phyloP scores from a whole-genome alignment of 306 rosid genomes.

The Cicer chorassanicum region DNA sequence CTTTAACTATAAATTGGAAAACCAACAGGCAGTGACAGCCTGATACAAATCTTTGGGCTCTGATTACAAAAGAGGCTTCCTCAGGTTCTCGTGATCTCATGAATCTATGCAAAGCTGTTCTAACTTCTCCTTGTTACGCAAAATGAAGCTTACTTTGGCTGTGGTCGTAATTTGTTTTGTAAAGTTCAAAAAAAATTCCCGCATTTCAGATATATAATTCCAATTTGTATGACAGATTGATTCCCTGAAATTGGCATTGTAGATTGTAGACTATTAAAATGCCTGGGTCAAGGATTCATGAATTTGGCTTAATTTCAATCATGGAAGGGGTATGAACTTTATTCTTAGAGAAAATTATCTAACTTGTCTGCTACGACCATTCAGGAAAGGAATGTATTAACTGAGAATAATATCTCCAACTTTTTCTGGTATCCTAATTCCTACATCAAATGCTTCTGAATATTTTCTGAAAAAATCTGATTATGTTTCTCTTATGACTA shows the following conservation, averaged over 20 bases:
- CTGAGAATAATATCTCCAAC: background rate
- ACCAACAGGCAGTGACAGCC: constrained; percentile 8
- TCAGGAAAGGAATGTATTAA: constrained; percentile 33
- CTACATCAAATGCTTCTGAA: constrained; percentile 32
- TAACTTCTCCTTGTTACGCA: constrained; percentile 33
- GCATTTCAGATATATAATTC: constrained; percentile 35
- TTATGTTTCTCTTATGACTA: constrained; percentile 13
- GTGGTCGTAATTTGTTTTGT: background rate
- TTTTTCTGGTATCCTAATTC: constrained; percentile 25
- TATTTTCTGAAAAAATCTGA: constrained; percentile 25
- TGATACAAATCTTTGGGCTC: constrained; percentile 16
- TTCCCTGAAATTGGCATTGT: constrained; percentile 35
- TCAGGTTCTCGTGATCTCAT: background rate
- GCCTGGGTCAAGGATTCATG: constrained; percentile 34
- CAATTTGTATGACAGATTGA: constrained; percentile 12
- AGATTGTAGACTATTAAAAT: constrained; percentile 24
- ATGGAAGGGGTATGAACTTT: constrained; percentile 1
- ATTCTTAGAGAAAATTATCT: constrained; percentile 8
- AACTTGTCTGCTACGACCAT: constrained; percentile 29
- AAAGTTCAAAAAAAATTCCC: background rate
- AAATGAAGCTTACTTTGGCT: constrained; percentile 21
- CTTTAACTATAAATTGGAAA: constrained; percentile 9
- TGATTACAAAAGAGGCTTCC: background rate
- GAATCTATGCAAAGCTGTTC: constrained; percentile 18
- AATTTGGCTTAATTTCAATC: constrained; percentile 35